A percentile compares a stretch with the other conserved stretches of the same genome.
phyloP scores from a whole-genome alignment of 345 rosid species.

The Eucalyptus sp. region DNA sequence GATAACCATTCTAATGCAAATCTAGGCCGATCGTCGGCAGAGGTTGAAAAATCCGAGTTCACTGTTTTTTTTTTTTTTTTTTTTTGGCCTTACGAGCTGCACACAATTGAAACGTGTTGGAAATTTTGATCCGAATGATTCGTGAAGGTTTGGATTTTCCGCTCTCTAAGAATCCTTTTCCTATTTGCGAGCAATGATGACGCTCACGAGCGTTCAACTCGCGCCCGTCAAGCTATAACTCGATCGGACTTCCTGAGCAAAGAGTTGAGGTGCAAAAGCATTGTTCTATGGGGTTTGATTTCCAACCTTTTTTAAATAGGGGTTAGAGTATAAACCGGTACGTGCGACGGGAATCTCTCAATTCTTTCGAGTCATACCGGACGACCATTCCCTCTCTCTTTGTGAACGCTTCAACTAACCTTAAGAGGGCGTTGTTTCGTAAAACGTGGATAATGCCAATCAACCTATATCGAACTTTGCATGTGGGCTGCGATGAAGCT shows the following conservation, averaged over 20 bases:
- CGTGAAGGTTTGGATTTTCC: not conserved
- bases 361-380: not conserved
- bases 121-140: not conserved
- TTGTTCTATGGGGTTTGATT: not conserved
- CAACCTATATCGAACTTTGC: not conserved
- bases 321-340: not conserved
- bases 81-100: not conserved
- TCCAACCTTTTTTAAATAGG: not conserved
- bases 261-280: not conserved
- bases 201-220: not conserved
- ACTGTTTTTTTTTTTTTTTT: not conserved
- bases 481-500: not conserved
- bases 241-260: not conserved
- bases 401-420: not conserved
- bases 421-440: not conserved
- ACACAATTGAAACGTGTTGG: not conserved
- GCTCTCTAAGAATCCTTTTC: not conserved
- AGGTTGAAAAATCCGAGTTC: not conserved
- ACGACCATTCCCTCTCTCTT: not conserved
- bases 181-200: not conserved
- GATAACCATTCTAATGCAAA: not conserved
- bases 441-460: not conserved
- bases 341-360: not conserved
- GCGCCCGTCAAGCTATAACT: not conserved
- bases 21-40: not conserved